Conservation (phyloP, 192 early-diverging fungal species). For the Coemansia sp. region DNA sequence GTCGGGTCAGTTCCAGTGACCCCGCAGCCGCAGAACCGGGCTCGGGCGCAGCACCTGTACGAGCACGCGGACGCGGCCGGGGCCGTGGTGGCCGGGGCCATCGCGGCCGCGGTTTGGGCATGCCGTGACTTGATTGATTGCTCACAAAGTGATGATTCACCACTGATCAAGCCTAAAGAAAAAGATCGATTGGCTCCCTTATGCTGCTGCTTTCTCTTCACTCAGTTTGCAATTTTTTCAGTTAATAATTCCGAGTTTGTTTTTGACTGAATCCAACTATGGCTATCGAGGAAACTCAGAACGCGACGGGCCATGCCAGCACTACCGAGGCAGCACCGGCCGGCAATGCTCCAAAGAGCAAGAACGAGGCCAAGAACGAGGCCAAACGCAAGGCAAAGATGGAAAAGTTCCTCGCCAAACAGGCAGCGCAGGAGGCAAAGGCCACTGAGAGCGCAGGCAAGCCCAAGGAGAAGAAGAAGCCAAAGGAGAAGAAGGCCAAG, state of each 20-base stretch:
- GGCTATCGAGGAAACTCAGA: too few species aligned
- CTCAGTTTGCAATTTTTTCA: too few species aligned
- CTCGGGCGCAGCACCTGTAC: not conserved
- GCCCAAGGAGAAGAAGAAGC: conserved; percentile 6
- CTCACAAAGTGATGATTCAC: not conserved
- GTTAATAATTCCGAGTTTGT: too few species aligned
- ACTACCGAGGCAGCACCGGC: too few species aligned
- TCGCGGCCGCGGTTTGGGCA: conserved; percentile 6
- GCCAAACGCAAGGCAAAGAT: conserved; percentile 87
- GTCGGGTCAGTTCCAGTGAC: not conserved
- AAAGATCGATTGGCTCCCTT: too few species aligned
- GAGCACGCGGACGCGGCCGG: conserved; percentile 10
- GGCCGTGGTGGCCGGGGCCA: conserved; percentile 8
- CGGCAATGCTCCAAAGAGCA: conserved; percentile 49
- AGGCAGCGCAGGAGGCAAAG: conserved; percentile 52
- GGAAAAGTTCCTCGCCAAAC: conserved; percentile 88
- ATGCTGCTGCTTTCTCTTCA: too few species aligned
- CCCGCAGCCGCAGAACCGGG: not conserved
- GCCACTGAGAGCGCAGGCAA: not conserved
- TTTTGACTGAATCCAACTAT: too few species aligned
- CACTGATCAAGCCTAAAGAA: not conserved
- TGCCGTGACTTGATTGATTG: conserved; percentile 1
- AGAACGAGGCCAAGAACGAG: conserved; percentile 87
- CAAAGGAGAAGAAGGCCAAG: conserved; percentile 58
- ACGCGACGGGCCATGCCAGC: too few species aligned